A percentile compares a stretch with the other conserved stretches of the same genome.
Evolutionary conservation across 2,329 filamentous ascomycete genomes (phyloP).

Genomic region (Stemphylium lycopersici): DNA sequence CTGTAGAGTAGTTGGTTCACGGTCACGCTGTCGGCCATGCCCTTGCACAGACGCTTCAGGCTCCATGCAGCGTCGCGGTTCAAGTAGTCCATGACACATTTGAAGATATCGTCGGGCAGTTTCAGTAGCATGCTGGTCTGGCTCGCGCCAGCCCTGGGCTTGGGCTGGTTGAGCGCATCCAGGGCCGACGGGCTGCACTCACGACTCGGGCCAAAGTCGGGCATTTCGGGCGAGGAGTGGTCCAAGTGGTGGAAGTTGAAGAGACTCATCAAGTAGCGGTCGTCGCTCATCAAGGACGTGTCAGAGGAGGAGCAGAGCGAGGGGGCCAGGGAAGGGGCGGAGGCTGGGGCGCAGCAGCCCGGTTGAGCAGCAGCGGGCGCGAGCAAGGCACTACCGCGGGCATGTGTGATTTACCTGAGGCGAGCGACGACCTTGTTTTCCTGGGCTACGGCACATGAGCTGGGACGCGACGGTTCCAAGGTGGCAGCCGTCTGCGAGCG

Average conservation of each 20-base stretch:
- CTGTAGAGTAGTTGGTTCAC: constrained; percentile 43
- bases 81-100: constrained; percentile 45
- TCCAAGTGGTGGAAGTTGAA: constrained; percentile 32
- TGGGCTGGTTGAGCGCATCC: constrained; percentile 24
- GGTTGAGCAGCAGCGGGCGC: not conserved
- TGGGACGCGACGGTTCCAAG: not conserved
- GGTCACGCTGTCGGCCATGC: constrained; percentile 37
- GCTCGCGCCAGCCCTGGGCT: constrained; percentile 20
- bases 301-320: not conserved
- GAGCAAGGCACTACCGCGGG: not conserved
- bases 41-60: constrained; percentile 42
- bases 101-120: constrained; percentile 47
- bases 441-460: not conserved
- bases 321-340: not conserved
- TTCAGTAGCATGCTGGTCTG: constrained; percentile 36
- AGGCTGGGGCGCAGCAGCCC: constrained; percentile 5
- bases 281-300: constrained; percentile 16
- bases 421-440: not conserved
- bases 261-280: constrained; percentile 20
- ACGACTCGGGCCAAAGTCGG: constrained; percentile 28
- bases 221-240: constrained; percentile 22
- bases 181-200: constrained; percentile 32
- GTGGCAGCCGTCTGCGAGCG: not conserved
- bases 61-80: constrained; percentile 41
- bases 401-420: not conserved